Evolutionary conservation across 2,329 filamentous ascomycete species (phyloP).

Genomic region (Cercospora zeina): DNA sequence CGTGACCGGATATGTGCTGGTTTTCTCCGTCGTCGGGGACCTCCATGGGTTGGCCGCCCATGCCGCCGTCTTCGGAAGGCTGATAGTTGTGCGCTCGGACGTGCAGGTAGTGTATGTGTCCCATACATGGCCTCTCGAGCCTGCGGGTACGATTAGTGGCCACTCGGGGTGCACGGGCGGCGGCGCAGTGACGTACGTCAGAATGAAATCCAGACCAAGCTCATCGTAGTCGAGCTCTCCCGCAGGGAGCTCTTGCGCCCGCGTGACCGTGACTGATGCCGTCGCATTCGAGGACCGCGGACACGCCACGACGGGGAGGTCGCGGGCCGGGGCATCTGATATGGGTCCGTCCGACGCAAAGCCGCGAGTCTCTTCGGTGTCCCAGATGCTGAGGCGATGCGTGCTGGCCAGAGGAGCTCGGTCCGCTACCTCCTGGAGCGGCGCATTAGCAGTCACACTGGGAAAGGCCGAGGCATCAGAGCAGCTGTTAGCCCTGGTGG

Average conservation of each 20-base stretch:
- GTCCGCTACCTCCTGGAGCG: conserved; percentile 19
- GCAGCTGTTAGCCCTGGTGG: conserved; percentile 27
- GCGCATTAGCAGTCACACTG: conserved; percentile 23
- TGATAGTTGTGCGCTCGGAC: conserved; percentile 32
- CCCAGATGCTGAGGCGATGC: conserved; percentile 24
- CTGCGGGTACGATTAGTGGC: conserved; percentile 17
- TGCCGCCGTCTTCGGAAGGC: conserved; percentile 13
- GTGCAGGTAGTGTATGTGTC: conserved; percentile 30
- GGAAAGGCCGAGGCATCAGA: conserved; percentile 24
- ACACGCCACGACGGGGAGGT: background rate
- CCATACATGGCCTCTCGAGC: conserved; percentile 31
- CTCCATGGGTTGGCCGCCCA: conserved; percentile 21
- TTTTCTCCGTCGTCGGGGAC: conserved; percentile 30
- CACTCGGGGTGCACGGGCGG: no score
- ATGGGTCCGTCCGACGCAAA: conserved; percentile 26
- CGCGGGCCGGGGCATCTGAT: background rate
- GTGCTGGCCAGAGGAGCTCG: conserved; percentile 14
- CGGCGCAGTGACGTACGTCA: conserved; percentile 21
- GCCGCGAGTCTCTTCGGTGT: conserved; percentile 23
- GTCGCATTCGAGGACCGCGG: background rate
- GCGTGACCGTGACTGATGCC: background rate
- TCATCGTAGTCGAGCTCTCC: conserved; percentile 29
- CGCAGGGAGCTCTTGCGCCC: conserved; percentile 18
- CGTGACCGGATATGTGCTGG: conserved; percentile 31
- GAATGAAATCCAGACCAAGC: conserved; percentile 29